Percentiles rank a stretch among this genome's conserved stretches.
Conservation (phyloP, 805 yeast genomes). For the Myxozyma udenii region DNA sequence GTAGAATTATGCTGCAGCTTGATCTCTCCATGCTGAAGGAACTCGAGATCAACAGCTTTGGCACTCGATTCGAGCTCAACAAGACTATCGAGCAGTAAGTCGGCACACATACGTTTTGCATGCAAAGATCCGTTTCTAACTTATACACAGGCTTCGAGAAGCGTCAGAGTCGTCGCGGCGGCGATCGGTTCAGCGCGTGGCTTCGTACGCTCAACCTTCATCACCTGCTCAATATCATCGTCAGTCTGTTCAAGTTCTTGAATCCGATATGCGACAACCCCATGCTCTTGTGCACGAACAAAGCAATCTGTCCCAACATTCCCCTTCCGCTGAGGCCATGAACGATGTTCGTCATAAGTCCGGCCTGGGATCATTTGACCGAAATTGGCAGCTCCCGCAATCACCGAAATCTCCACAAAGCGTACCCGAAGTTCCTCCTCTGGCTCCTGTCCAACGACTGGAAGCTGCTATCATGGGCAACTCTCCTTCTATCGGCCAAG, state of each 20-base stretch:
- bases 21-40: conserved; percentile 87
- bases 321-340: too few species aligned
- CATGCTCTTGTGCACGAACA: too few species aligned
- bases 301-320: too few species aligned
- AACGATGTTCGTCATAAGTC: conserved; percentile 10
- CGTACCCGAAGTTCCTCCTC: conserved; percentile 11
- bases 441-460: conserved; percentile 8
- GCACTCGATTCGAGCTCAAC: conserved; percentile 88
- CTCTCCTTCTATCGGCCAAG: not conserved
- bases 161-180: too few species aligned
- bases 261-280: too few species aligned
- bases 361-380: conserved; percentile 20
- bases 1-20: conserved; percentile 76
- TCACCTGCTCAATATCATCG: not conserved
- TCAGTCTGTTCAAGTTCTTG: not conserved
- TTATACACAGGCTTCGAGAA: not conserved
- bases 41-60: conserved; percentile 86
- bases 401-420: conserved; percentile 15
- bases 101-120: not conserved
- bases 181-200: too few species aligned
- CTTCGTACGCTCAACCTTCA: not conserved
- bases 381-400: conserved; percentile 25
- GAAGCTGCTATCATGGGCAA: not conserved
- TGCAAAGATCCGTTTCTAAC: not conserved
- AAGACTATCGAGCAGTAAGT: conserved; percentile 85